phyloP scores from a whole-genome alignment of 2,329 filamentous ascomycete species.

The Diplocarpon mali region DNA sequence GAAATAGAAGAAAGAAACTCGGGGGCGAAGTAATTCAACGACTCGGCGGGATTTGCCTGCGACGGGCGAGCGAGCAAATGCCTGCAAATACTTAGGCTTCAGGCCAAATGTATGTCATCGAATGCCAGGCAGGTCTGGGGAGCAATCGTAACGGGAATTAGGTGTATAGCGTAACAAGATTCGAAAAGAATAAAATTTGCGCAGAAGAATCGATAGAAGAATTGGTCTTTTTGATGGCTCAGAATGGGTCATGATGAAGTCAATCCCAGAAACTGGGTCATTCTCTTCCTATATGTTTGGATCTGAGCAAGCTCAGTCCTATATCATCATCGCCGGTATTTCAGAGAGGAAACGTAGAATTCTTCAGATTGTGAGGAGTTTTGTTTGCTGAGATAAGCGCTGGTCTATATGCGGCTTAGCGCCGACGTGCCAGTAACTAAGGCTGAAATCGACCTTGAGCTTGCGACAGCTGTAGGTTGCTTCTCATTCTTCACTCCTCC shows the following conservation, averaged over 20 bases:
- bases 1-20: no score
- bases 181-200: neutral
- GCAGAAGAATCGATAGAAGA: neutral
- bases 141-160: no score
- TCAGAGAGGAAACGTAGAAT: neutral
- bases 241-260: constrained; percentile 50
- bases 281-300: constrained; percentile 57
- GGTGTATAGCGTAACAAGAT: no score
- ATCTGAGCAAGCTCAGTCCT: constrained; percentile 37
- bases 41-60: no score
- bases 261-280: constrained; percentile 39
- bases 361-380: neutral
- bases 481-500: neutral
- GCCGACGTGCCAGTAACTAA: neutral
- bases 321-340: constrained; percentile 38
- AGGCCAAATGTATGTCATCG: no score
- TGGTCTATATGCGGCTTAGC: constrained; percentile 20
- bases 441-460: neutral
- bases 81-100: no score
- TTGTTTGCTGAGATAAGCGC: neutral
- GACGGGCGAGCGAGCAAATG: no score
- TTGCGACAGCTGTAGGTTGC: neutral
- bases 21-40: no score
- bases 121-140: no score
- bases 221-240: constrained; percentile 35